phyloP scores from a whole-genome alignment of 2,329 filamentous ascomycete genomes.

The Trichoderma semiorbis region DNA sequence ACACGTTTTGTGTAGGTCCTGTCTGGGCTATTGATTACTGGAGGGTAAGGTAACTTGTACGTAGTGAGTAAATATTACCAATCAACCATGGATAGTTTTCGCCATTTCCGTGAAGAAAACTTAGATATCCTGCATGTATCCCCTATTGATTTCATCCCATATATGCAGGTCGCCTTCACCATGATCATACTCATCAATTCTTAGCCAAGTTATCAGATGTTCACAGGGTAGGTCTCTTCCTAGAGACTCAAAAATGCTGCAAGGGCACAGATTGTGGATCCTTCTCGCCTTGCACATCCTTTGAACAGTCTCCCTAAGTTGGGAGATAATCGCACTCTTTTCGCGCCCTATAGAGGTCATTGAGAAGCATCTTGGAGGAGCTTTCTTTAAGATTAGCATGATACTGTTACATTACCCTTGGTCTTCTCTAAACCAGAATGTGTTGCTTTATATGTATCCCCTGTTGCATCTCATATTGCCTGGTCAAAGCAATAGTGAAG shows the following conservation, averaged over 20 bases:
- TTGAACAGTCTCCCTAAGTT: background rate
- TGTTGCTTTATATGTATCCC: background rate
- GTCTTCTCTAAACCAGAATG: background rate
- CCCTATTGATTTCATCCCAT: background rate
- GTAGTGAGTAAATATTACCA: background rate
- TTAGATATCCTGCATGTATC: background rate
- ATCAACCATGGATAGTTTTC: no score
- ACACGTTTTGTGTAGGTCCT: background rate
- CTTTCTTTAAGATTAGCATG: background rate
- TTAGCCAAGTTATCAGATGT: background rate
- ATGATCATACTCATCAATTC: background rate
- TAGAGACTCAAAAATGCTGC: background rate
- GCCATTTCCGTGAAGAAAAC: background rate
- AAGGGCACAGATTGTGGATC: background rate
- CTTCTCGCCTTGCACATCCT: background rate
- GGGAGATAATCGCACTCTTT: background rate
- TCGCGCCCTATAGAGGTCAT: background rate
- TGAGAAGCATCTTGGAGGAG: background rate
- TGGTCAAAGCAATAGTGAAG: background rate
- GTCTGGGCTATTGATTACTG: background rate
- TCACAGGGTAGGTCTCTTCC: background rate
- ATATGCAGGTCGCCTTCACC: background rate
- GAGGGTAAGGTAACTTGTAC: background rate
- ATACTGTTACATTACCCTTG: background rate
- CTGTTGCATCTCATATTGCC: background rate